Evolutionary conservation across 305 asterid genomes (phyloP).

Genomic region (Plantago coronopus): DNA sequence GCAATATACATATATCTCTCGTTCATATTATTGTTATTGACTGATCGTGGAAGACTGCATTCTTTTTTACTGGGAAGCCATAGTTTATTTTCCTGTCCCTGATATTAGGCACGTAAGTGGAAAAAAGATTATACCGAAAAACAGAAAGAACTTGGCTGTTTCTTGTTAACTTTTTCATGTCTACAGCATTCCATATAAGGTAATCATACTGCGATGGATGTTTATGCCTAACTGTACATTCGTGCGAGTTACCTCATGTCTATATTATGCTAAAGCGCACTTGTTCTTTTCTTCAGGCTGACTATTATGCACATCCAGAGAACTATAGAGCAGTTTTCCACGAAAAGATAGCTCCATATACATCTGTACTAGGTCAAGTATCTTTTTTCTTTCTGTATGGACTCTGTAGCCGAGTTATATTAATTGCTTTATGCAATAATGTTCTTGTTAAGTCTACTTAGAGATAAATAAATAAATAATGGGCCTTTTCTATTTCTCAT

Average conservation of each 20-base stretch:
- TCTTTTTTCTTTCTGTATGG: not conserved
- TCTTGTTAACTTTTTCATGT: too few relatives aligned
- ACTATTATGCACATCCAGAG: constrained; percentile 91
- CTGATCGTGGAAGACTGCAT: too few relatives aligned
- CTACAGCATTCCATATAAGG: not conserved
- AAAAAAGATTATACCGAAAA: too few relatives aligned
- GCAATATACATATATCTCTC: too few relatives aligned
- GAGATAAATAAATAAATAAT: constrained; percentile 15
- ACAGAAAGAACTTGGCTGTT: too few relatives aligned
- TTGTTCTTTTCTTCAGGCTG: constrained; percentile 48
- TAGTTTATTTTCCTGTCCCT: too few relatives aligned
- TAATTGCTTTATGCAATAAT: too few relatives aligned
- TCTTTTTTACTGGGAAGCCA: too few relatives aligned
- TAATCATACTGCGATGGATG: too few relatives aligned
- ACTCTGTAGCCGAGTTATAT: too few relatives aligned
- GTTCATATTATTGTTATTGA: too few relatives aligned
- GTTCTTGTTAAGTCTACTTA: not conserved
- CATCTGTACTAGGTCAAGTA: constrained; percentile 77
- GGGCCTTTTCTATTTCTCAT: constrained; percentile 17
- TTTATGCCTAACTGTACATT: not conserved
- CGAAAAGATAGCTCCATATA: constrained; percentile 76
- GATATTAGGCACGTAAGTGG: not conserved
- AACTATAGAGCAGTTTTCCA: constrained; percentile 72
- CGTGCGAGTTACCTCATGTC: not conserved
- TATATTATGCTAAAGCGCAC: constrained; percentile 21